A percentile compares a stretch with the other conserved stretches of the same genome.
phyloP scores from a whole-genome alignment of 805 yeast species.

The Teunomyces panamensis region DNA sequence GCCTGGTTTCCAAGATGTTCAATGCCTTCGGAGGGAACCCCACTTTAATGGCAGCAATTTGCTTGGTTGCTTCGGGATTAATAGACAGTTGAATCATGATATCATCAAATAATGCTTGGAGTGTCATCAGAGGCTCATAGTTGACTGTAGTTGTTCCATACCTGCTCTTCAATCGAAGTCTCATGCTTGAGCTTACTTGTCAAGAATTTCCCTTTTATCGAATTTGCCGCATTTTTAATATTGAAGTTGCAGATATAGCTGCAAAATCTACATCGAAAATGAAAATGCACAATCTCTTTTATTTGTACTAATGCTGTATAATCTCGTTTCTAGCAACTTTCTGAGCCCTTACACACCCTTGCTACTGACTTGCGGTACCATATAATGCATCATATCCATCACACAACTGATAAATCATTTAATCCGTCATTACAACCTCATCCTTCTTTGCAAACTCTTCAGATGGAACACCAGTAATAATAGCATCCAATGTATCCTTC shows the following conservation, averaged over 20 bases:
- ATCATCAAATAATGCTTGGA: background rate
- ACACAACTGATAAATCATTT: background rate
- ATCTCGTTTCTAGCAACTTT: background rate
- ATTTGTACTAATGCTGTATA: conserved; percentile 1
- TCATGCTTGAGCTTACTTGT: conserved; percentile 5
- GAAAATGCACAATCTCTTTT: background rate
- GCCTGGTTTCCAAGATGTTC: conserved; percentile 18
- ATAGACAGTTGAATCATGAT: background rate
- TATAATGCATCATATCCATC: background rate
- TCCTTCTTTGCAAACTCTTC: conserved; percentile 6
- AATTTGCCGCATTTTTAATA: background rate
- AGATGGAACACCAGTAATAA: conserved; percentile 11
- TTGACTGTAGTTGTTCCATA: conserved; percentile 4
- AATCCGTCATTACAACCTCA: background rate
- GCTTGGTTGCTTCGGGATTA: background rate
- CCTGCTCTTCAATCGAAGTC: conserved; percentile 10
- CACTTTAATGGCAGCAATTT: conserved; percentile 29
- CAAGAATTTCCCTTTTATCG: background rate
- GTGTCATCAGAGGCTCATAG: background rate
- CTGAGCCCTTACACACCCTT: background rate
- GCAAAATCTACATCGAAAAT: background rate
- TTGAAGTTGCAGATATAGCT: background rate
- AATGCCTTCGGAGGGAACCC: conserved; percentile 65
- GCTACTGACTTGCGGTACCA: background rate
- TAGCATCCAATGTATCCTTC: conserved; percentile 38